Conservation (phyloP, 306 rosid genomes). For the Cicer bijugum region DNA sequence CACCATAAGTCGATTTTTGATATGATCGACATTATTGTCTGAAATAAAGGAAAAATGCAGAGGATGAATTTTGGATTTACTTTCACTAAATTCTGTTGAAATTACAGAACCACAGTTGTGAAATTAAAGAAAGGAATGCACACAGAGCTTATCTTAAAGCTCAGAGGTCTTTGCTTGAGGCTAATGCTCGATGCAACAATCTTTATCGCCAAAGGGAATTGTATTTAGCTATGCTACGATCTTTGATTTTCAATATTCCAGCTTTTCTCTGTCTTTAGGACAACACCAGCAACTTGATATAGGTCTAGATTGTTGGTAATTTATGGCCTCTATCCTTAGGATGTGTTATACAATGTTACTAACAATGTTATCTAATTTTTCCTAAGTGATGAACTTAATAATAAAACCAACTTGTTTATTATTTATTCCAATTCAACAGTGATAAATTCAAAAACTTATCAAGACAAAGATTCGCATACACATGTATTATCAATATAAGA, state of each 20-base stretch:
- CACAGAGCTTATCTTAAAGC: constrained; percentile 83
- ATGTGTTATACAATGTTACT: no score
- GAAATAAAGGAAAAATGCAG: not conserved
- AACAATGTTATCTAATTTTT: no score
- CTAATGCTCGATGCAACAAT: constrained; percentile 75
- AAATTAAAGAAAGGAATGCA: constrained; percentile 90
- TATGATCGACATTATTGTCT: not conserved
- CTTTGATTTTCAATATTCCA: constrained; percentile 65
- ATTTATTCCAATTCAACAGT: no score
- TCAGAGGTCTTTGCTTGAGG: constrained; percentile 81
- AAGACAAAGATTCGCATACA: no score
- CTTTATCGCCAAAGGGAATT: constrained; percentile 80
- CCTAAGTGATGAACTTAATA: no score
- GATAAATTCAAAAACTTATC: no score
- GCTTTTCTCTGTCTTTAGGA: constrained; percentile 63
- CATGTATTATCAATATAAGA: no score
- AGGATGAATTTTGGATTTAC: not conserved
- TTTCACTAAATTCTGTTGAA: constrained; percentile 12
- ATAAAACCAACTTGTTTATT: no score
- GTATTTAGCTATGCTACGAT: constrained; percentile 66
- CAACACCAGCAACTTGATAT: constrained; percentile 61
- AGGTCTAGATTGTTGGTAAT: no score
- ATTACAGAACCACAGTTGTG: constrained; percentile 54
- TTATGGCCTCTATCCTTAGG: no score
- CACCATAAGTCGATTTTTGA: not conserved